Conservation (phyloP, 495 filamentous ascomycete species). For the Aspergillus haitiensis region DNA sequence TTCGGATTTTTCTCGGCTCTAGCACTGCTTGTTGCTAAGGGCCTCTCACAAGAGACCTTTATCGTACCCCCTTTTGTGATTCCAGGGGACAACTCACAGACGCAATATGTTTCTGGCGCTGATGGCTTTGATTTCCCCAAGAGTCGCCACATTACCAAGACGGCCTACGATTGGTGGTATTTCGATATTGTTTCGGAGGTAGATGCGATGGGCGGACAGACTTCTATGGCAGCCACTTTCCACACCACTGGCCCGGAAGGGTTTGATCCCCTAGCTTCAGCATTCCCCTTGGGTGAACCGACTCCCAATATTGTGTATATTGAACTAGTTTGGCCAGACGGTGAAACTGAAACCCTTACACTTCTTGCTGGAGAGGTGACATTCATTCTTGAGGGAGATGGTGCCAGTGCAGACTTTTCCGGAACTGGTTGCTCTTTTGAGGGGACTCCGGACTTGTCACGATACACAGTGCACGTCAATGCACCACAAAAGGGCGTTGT, state of each 20-base stretch:
- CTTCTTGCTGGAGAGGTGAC: not conserved
- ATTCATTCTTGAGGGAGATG: not conserved
- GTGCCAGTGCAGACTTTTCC: conserved; percentile 3
- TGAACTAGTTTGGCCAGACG: conserved; percentile 3
- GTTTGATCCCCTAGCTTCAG: not conserved
- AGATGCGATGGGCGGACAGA: not conserved
- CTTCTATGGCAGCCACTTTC: conserved; percentile 1
- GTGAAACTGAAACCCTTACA: not conserved
- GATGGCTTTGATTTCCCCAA: conserved; percentile 7
- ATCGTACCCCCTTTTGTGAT: too few relatives aligned
- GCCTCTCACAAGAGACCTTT: too few relatives aligned
- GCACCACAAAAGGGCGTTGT: not conserved
- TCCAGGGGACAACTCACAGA: too few relatives aligned
- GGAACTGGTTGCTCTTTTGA: not conserved
- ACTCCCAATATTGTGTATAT: not conserved
- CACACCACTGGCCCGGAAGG: not conserved
- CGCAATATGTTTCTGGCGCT: too few relatives aligned
- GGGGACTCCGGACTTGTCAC: conserved; percentile 1
- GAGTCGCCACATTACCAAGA: not conserved
- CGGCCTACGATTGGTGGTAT: conserved; percentile 13
- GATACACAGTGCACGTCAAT: not conserved
- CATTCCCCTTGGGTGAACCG: not conserved
- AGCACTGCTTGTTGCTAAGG: too few relatives aligned
- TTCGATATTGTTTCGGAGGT: conserved; percentile 5
- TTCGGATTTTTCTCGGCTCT: too few relatives aligned